phyloP scores from a whole-genome alignment of 345 rosid genomes.

The Eucalyptus albens region DNA sequence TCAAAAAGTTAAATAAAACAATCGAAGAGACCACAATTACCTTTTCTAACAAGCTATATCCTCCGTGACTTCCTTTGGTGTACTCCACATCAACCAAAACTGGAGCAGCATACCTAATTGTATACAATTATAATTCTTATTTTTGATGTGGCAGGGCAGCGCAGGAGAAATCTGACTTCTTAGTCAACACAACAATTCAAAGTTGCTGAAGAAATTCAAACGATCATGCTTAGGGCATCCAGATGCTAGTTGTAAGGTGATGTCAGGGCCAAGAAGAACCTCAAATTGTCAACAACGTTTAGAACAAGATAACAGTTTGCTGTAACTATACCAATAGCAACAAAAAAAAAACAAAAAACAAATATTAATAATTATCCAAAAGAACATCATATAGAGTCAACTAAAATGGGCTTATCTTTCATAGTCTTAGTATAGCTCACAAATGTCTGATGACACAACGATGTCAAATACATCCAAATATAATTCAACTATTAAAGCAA shows the following conservation, averaged over 20 bases:
- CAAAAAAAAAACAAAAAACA: neutral
- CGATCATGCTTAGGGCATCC: neutral
- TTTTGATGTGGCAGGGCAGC: neutral
- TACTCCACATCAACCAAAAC: conserved; percentile 66
- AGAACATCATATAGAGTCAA: neutral
- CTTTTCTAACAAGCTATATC: conserved; percentile 26
- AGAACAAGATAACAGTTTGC: neutral
- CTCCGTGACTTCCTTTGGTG: conserved; percentile 36
- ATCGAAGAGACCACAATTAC: conserved; percentile 13
- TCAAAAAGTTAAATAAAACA: neutral
- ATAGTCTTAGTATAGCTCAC: neutral
- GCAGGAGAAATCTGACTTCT: neutral
- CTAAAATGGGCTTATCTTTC: neutral
- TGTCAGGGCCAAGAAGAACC: neutral
- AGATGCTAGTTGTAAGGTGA: neutral
- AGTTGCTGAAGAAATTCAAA: neutral
- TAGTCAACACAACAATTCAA: neutral
- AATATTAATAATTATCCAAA: neutral
- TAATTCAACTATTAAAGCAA: neutral
- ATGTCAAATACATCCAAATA: neutral
- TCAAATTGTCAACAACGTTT: neutral
- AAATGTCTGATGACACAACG: neutral
- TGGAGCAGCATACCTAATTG: conserved; percentile 74
- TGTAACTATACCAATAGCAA: neutral
- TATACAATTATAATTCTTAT: neutral